Conservation (phyloP, 2,329 filamentous ascomycete genomes). For the Cladosporium sp. region DNA sequence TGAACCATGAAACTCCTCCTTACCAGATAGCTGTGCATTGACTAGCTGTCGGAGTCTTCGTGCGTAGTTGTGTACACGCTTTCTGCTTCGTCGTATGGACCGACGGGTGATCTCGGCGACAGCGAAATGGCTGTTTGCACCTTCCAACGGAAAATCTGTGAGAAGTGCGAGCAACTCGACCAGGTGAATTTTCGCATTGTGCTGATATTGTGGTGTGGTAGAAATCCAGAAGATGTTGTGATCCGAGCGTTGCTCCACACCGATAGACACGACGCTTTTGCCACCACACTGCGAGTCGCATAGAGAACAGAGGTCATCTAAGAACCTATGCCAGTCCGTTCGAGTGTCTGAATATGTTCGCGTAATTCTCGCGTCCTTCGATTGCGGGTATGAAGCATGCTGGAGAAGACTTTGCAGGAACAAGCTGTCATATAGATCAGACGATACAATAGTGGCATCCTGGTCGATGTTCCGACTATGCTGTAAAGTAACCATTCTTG, state of each 20-base stretch:
- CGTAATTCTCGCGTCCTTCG: neutral
- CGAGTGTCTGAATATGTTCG: neutral
- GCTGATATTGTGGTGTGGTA: neutral
- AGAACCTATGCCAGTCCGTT: neutral
- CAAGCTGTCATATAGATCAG: neutral
- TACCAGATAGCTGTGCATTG: too few relatives aligned
- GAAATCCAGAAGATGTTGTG: neutral
- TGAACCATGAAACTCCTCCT: too few relatives aligned
- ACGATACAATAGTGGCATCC: too few relatives aligned
- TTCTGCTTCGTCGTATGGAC: neutral
- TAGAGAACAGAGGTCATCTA: neutral
- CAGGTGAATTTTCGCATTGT: neutral
- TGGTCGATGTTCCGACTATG: too few relatives aligned
- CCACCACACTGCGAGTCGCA: neutral
- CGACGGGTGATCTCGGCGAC: neutral
- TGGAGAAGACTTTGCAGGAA: neutral
- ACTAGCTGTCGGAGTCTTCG: too few relatives aligned
- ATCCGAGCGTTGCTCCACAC: neutral
- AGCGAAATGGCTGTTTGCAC: neutral
- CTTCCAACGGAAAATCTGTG: neutral
- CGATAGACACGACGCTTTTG: neutral
- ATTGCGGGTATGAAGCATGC: neutral
- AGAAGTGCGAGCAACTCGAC: neutral
- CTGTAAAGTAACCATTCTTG: too few relatives aligned
- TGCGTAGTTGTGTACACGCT: too few relatives aligned